Percentiles rank a stretch among this genome's conserved stretches.
Evolutionary conservation across 1,139 yeast species (phyloP).

Genomic region (Lodderomyces pseudojiufengensis): DNA sequence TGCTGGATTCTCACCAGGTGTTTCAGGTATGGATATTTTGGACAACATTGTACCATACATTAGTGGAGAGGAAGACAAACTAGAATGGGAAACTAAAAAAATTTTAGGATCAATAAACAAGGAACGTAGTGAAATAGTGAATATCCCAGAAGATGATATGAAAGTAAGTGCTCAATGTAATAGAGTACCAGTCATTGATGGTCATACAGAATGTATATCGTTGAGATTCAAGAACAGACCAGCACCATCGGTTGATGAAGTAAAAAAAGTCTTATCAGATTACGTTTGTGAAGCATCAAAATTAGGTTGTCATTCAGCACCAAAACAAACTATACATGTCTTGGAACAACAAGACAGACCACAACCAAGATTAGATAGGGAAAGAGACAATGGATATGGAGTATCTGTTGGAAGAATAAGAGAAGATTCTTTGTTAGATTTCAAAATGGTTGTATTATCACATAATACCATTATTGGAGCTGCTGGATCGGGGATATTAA

Average conservation of each 20-base stretch:
- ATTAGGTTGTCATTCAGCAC: slow-evolving; percentile 87
- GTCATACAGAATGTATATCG: slow-evolving; percentile 95
- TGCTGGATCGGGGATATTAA: slow-evolving; percentile 97
- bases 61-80: slow-evolving; percentile 96
- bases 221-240: slow-evolving; percentile 78
- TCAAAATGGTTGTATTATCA: slow-evolving; percentile 92
- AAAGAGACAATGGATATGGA: slow-evolving; percentile 91
- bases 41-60: slow-evolving; percentile 95
- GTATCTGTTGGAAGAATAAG: slow-evolving; percentile 95
- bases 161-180: slow-evolving; percentile 95
- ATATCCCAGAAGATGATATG: slow-evolving; percentile 66
- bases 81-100: slow-evolving; percentile 97
- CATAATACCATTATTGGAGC: slow-evolving; percentile 98
- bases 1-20: slow-evolving; percentile 98
- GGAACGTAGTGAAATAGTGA: slow-evolving; percentile 55
- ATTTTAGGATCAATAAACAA: slow-evolving; percentile 66
- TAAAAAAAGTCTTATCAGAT: slow-evolving; percentile 64
- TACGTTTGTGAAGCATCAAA: slow-evolving; percentile 82
- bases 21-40: slow-evolving; percentile 87
- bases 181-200: slow-evolving; percentile 95
- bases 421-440: slow-evolving; percentile 88
- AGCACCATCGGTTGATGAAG: slow-evolving; percentile 78
- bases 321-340: slow-evolving; percentile 86
- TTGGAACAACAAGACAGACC: slow-evolving; percentile 92
- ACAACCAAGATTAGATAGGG: slow-evolving; percentile 96